Evolutionary conservation across 345 rosid species (phyloP).

Genomic region (Acer negundo): DNA sequence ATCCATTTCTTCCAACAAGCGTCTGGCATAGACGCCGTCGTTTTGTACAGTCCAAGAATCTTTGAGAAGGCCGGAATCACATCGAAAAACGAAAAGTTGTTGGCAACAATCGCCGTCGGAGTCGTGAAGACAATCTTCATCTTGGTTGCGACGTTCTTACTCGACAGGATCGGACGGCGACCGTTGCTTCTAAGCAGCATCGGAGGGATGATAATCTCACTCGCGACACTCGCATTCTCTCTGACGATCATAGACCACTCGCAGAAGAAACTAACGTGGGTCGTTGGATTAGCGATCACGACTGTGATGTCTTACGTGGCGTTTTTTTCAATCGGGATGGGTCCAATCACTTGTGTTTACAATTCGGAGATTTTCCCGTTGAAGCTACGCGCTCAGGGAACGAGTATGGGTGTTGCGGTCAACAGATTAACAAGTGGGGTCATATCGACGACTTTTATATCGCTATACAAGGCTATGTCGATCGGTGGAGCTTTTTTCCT

Average conservation of each 20-base stretch:
- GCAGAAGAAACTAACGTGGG: slow-evolving; percentile 58
- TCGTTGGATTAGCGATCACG: slow-evolving; percentile 49
- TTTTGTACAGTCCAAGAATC: slow-evolving; percentile 79
- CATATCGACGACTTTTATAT: slow-evolving; percentile 55
- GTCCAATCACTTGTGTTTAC: slow-evolving; percentile 89
- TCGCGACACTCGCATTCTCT: slow-evolving; percentile 41
- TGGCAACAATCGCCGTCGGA: slow-evolving; percentile 86
- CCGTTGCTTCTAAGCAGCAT: slow-evolving; percentile 70
- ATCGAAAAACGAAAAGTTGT: slow-evolving; percentile 42
- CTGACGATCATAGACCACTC: slow-evolving; percentile 52
- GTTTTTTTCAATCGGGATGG: slow-evolving; percentile 83
- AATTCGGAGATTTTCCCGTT: slow-evolving; percentile 87
- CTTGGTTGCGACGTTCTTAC: slow-evolving; percentile 68
- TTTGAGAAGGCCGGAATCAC: slow-evolving; percentile 75
- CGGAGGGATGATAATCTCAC: slow-evolving; percentile 66
- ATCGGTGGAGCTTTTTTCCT: slow-evolving; percentile 81
- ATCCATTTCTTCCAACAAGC: slow-evolving; percentile 90
- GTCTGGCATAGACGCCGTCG: slow-evolving; percentile 84
- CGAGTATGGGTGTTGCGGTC: slow-evolving; percentile 64
- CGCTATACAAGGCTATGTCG: slow-evolving; percentile 51
- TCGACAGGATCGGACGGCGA: slow-evolving; percentile 79
- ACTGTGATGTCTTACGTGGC: slow-evolving; percentile 71
- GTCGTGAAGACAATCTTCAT: slow-evolving; percentile 64
- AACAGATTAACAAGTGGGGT: slow-evolving; percentile 80
- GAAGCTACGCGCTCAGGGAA: slow-evolving; percentile 77